Conservation (phyloP, 805 yeast genomes). For the Monosporozyma aquatica region DNA sequence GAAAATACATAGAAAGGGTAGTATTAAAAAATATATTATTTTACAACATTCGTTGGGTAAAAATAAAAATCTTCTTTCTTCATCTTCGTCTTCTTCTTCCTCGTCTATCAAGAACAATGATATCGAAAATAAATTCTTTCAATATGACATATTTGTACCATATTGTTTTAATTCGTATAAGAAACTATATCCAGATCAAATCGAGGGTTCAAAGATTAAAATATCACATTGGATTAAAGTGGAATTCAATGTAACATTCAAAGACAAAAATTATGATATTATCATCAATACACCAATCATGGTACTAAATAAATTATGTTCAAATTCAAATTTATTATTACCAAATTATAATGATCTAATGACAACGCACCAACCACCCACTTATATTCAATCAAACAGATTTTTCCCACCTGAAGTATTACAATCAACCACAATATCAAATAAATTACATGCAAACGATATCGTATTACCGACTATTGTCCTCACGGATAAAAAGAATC, state of each 20-base stretch:
- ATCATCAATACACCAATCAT: slow-evolving; percentile 90
- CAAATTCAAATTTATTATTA: slow-evolving; percentile 65
- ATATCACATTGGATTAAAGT: slow-evolving; percentile 92
- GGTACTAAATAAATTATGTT: slow-evolving; percentile 62
- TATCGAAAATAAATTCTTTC: slow-evolving; percentile 65
- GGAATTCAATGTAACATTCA: slow-evolving; percentile 63
- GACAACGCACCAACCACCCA: slow-evolving; percentile 10
- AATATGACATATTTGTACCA: slow-evolving; percentile 77
- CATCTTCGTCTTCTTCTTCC: too few relatives aligned
- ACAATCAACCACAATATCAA: slow-evolving; percentile 42
- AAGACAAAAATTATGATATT: slow-evolving; percentile 79
- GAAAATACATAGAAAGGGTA: slow-evolving; percentile 84
- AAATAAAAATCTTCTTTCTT: slow-evolving; percentile 29
- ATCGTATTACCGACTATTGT: slow-evolving; percentile 11
- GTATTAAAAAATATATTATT: slow-evolving; percentile 64
- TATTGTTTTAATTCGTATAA: slow-evolving; percentile 46
- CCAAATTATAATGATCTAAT: slow-evolving; percentile 47
- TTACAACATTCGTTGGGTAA: slow-evolving; percentile 47
- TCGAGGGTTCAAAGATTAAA: slow-evolving; percentile 62
- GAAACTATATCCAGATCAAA: slow-evolving; percentile 72
- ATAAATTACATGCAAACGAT: slow-evolving; percentile 43
- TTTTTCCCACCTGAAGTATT: slow-evolving; percentile 32
- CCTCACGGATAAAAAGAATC: neutral
- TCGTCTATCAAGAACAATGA: neutral
- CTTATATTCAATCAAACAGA: slow-evolving; percentile 30